phyloP scores from a whole-genome alignment of 2,329 filamentous ascomycete species.

The Penicillium sp. region DNA sequence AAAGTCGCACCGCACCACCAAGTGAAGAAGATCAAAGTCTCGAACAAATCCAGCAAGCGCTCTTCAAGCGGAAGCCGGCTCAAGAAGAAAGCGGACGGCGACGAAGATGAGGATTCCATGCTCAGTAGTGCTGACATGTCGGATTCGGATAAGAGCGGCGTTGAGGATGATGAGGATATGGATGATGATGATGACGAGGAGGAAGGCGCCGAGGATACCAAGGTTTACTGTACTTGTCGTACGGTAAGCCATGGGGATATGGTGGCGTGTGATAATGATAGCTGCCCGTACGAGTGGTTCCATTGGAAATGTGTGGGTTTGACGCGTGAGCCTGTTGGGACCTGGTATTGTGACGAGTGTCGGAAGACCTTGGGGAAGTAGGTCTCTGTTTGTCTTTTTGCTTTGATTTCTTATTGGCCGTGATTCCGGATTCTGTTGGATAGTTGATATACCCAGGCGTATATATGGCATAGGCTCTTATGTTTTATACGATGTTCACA shows the following conservation, averaged over 20 bases:
- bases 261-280: conserved; percentile 63
- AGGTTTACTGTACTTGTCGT: conserved; percentile 62
- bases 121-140: conserved; percentile 49
- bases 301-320: conserved; percentile 61
- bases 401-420: background rate
- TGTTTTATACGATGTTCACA: background rate
- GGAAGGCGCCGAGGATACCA: conserved; percentile 53
- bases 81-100: conserved; percentile 42
- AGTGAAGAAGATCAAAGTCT: conserved; percentile 38
- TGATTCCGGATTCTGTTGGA: background rate
- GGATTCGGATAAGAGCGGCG: conserved; percentile 41
- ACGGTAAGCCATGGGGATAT: conserved; percentile 62
- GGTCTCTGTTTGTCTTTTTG: background rate
- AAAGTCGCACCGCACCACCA: conserved; percentile 54
- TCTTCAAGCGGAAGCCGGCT: conserved; percentile 40
- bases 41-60: conserved; percentile 39
- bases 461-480: background rate
- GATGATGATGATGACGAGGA: conserved; percentile 48
- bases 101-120: conserved; percentile 50
- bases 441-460: conserved; percentile 18
- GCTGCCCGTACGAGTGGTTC: conserved; percentile 62
- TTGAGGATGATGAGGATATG: conserved; percentile 36
- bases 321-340: conserved; percentile 54
- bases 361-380: conserved; percentile 38
- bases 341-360: conserved; percentile 55